Conservation (phyloP, 2,329 filamentous ascomycete species). For the Paracoccidioides lutzii region DNA sequence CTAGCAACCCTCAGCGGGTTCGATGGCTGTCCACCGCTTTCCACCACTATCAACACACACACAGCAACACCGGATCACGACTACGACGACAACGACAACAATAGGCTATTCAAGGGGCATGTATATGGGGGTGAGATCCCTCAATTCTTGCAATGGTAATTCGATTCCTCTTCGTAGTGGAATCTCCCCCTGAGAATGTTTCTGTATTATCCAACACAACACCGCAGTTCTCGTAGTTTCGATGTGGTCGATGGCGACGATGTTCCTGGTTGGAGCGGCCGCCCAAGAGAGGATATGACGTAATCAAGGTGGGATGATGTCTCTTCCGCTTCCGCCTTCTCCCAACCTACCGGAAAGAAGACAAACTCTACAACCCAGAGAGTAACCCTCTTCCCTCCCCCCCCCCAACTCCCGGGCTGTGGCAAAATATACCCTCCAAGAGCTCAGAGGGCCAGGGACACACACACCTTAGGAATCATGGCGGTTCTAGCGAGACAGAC, state of each 20-base stretch:
- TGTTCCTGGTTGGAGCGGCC: background rate
- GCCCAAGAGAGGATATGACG: background rate
- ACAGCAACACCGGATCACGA: background rate
- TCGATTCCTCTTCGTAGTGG: too few relatives aligned
- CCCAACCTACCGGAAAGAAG: background rate
- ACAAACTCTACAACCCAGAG: background rate
- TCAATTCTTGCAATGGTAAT: too few relatives aligned
- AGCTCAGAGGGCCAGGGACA: too few relatives aligned
- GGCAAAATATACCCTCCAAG: background rate
- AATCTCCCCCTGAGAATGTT: background rate
- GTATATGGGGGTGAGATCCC: too few relatives aligned
- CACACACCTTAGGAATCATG: too few relatives aligned
- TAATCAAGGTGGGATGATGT: conserved; percentile 1
- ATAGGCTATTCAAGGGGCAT: too few relatives aligned
- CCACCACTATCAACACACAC: background rate
- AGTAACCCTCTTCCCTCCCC: background rate
- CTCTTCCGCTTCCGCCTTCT: background rate
- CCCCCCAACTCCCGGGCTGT: background rate
- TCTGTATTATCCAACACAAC: too few relatives aligned
- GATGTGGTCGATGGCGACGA: background rate
- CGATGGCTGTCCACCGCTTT: conserved; percentile 20
- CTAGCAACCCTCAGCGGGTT: conserved; percentile 24
- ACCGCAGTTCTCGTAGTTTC: background rate
- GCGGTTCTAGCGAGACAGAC: too few relatives aligned
- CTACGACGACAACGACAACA: background rate